Conservation (phyloP, 495 filamentous ascomycete species). For the Aspergillus ellipticus region DNA sequence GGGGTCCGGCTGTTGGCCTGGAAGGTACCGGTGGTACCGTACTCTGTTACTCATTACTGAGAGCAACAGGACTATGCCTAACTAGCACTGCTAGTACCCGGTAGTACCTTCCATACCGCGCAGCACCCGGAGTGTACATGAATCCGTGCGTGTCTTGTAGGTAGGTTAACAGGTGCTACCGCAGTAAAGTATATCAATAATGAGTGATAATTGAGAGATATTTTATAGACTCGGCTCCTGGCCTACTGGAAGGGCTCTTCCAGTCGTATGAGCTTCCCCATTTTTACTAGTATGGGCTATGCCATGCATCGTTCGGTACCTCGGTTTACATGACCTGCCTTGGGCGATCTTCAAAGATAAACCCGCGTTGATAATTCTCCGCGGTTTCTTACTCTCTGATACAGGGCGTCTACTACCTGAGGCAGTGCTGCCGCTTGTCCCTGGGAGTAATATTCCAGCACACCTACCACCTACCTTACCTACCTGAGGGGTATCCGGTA, state of each 20-base stretch:
- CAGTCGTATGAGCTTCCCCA: background rate
- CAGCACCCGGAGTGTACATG: background rate
- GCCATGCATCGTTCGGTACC: background rate
- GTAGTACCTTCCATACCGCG: constrained; percentile 1
- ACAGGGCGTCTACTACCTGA: background rate
- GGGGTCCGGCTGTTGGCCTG: constrained; percentile 7
- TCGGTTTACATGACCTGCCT: background rate
- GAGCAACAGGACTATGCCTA: background rate
- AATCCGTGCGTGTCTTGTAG: background rate
- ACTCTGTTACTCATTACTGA: background rate
- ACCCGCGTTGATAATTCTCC: constrained; percentile 4
- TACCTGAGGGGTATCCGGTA: background rate
- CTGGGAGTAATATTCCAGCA: background rate
- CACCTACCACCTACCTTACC: background rate
- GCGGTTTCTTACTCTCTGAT: background rate
- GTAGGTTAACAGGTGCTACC: background rate
- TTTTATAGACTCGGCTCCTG: background rate
- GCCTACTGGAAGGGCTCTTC: background rate
- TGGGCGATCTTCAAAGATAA: background rate
- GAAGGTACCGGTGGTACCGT: background rate
- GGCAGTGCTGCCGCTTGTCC: background rate
- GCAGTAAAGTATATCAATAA: background rate
- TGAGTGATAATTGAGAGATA: background rate
- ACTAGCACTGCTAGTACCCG: background rate
- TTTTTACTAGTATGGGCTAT: background rate